These are phyloP conservation scores for Populus davidiana DNA, from an alignment of 345 rosid genomes.

Conservation along the genomic window DNA sequence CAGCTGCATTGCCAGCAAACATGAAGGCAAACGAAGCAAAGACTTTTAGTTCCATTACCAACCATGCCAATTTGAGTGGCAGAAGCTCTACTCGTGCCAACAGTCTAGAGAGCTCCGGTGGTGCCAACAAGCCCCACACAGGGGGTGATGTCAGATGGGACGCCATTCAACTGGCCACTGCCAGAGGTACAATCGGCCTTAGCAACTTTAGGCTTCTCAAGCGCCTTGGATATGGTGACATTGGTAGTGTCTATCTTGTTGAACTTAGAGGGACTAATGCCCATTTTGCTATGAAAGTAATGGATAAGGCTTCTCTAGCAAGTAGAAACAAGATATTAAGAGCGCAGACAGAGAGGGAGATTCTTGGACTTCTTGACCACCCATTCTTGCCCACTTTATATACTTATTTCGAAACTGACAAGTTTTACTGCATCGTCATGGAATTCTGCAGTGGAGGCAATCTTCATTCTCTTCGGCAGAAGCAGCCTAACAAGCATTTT, in stretches of 20 bases:
- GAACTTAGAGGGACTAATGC: conserved; percentile 67
- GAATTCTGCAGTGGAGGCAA: conserved; percentile 39
- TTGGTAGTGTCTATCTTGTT: conserved; percentile 52
- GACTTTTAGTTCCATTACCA: background rate
- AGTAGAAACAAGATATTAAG: conserved; percentile 75
- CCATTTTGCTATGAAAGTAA: conserved; percentile 58
- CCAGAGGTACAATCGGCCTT: conserved; percentile 57
- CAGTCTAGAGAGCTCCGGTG: conserved; percentile 63
- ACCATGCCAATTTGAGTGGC: conserved; percentile 6
- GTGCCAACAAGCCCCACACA: conserved; percentile 74
- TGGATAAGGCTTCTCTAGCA: conserved; percentile 66
- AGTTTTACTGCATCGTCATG: conserved; percentile 35
- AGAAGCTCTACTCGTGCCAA: conserved; percentile 37
- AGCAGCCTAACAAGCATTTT: conserved; percentile 29
- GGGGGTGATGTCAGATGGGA: conserved; percentile 91
- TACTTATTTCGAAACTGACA: conserved; percentile 37
- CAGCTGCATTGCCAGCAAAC: conserved; percentile 23
- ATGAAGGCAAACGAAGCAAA: conserved; percentile 9
- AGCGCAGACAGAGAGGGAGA: conserved; percentile 38
- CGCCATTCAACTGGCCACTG: conserved; percentile 49
- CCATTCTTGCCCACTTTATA: conserved; percentile 37
- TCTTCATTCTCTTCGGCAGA: conserved; percentile 35
- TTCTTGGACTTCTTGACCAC: conserved; percentile 35
- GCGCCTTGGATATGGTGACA: conserved; percentile 87
- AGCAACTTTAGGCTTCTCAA: conserved; percentile 76